Conservation (phyloP, 139 green algal genomes). For the Deuterostichococcus epilithicus region DNA sequence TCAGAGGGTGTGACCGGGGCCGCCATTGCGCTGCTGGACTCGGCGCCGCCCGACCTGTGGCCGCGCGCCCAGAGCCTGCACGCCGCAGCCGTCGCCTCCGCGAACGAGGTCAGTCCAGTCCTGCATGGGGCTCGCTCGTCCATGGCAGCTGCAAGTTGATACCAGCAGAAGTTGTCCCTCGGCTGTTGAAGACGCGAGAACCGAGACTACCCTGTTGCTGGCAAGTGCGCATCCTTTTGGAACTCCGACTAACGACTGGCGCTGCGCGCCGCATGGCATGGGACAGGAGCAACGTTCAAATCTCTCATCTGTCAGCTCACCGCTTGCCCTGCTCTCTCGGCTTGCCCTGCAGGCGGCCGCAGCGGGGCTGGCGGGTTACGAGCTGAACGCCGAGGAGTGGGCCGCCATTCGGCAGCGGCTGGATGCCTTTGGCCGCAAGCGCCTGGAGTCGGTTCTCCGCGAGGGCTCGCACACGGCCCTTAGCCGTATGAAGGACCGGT, state of each 20-base stretch:
- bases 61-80: slow-evolving; percentile 46
- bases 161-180: too few relatives aligned
- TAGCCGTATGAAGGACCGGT: slow-evolving; percentile 72
- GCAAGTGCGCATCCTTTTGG: too few relatives aligned
- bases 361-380: slow-evolving; percentile 43
- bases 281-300: too few relatives aligned
- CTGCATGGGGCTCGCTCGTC: too few relatives aligned
- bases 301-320: too few relatives aligned
- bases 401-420: slow-evolving; percentile 23
- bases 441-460: slow-evolving; percentile 43
- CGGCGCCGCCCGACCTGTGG: slow-evolving; percentile 61
- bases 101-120: not conserved
- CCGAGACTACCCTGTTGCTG: too few relatives aligned
- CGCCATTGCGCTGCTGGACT: slow-evolving; percentile 47
- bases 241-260: too few relatives aligned
- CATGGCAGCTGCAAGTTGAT: too few relatives aligned
- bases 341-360: slow-evolving; percentile 6
- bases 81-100: not conserved
- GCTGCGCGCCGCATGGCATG: too few relatives aligned
- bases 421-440: slow-evolving; percentile 1
- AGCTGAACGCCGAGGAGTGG: slow-evolving; percentile 30
- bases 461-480: slow-evolving; percentile 73
- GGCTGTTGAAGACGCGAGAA: too few relatives aligned
- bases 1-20: slow-evolving; percentile 18
- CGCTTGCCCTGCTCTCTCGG: too few relatives aligned